phyloP scores from a whole-genome alignment of 345 rosid species.

The Rhodomyrtus tomentosa region DNA sequence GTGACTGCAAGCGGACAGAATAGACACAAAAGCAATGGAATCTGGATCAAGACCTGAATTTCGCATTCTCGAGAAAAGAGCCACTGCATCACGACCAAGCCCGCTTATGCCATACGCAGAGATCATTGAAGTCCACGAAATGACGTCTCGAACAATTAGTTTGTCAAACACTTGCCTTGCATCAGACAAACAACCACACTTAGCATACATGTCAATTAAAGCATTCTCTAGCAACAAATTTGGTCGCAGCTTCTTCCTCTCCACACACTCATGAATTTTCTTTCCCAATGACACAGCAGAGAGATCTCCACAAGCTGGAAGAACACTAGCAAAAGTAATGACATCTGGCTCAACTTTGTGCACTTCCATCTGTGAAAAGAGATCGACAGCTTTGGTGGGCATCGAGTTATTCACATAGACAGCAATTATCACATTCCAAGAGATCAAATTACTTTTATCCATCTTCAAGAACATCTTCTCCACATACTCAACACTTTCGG shows the following conservation, averaged over 20 bases:
- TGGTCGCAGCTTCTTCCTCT: constrained; percentile 13
- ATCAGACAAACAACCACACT: constrained; percentile 44
- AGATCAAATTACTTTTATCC: not conserved
- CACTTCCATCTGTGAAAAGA: constrained; percentile 5
- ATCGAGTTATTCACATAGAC: not conserved
- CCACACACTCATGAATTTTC: constrained; percentile 21
- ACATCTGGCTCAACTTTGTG: constrained; percentile 1
- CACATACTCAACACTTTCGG: not conserved
- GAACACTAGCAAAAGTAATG: constrained; percentile 4
- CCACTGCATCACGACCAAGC: constrained; percentile 23
- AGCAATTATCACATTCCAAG: constrained; percentile 10
- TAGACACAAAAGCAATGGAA: constrained; percentile 37
- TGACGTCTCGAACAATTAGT: constrained; percentile 12
- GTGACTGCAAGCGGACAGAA: constrained; percentile 59
- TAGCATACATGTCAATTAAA: constrained; percentile 44
- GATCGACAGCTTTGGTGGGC: constrained; percentile 5
- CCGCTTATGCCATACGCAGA: constrained; percentile 50
- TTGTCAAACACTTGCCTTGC: constrained; percentile 27
- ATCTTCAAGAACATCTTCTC: constrained; percentile 5
- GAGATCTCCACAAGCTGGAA: constrained; percentile 36
- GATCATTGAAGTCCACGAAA: constrained; percentile 46
- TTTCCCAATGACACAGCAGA: constrained; percentile 30
- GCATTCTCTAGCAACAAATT: constrained; percentile 30
- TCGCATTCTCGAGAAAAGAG: constrained; percentile 35
- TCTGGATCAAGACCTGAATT: constrained; percentile 31